A percentile compares a stretch with the other conserved stretches of the same genome.
These are phyloP conservation scores for Arctostaphylos glauca DNA, from an alignment of 148 eudicot genomes.

Conservation along the genomic window DNA sequence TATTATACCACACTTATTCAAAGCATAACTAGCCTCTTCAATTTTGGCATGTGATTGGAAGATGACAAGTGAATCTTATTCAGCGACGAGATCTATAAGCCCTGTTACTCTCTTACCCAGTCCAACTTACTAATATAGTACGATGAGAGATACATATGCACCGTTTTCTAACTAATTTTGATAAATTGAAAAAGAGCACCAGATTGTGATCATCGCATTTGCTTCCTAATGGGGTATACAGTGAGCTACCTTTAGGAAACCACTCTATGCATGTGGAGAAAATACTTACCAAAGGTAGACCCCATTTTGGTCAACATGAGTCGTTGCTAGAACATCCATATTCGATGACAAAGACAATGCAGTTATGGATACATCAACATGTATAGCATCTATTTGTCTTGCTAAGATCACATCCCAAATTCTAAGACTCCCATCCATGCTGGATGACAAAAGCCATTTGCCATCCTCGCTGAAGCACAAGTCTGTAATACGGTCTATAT, in stretches of 20 bases:
- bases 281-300: constrained; percentile 82
- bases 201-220: not conserved
- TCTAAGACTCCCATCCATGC: constrained; percentile 98
- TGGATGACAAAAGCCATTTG: constrained; percentile 94
- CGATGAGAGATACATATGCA: not conserved
- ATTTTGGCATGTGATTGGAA: not conserved
- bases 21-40: not conserved
- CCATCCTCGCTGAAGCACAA: constrained; percentile 98
- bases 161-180: not conserved
- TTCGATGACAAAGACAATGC: constrained; percentile 94
- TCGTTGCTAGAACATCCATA: constrained; percentile 96
- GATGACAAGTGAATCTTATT: not conserved
- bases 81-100: not conserved
- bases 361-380: constrained; percentile 77
- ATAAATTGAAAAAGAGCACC: not conserved
- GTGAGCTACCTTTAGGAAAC: not conserved
- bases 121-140: not conserved
- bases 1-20: not conserved
- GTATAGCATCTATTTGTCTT: constrained; percentile 88
- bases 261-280: not conserved
- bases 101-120: not conserved
- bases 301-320: constrained; percentile 96
- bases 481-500: constrained; percentile 84
- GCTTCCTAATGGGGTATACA: not conserved
- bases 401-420: constrained; percentile 95